phyloP scores from a whole-genome alignment of 768 basidiomycete genomes.

The Boletus coccyginus region DNA sequence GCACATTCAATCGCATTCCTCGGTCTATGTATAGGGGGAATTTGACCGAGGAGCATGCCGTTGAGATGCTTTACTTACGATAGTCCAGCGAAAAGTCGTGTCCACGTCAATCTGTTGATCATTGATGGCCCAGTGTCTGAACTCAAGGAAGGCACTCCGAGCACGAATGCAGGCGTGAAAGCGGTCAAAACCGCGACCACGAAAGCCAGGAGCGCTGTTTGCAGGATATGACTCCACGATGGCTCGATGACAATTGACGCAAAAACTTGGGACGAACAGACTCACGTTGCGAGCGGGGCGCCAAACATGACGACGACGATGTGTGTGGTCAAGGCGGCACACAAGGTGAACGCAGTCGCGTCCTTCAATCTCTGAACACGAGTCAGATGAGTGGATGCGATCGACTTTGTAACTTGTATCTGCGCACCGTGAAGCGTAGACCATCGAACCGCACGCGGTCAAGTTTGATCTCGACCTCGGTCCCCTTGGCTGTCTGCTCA shows the following conservation, averaged over 20 bases:
- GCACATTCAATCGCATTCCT: constrained; percentile 72
- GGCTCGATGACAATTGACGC: neutral
- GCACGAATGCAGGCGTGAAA: constrained; percentile 66
- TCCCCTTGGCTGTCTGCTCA: constrained; percentile 38
- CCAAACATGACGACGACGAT: constrained; percentile 64
- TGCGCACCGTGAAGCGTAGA: constrained; percentile 37
- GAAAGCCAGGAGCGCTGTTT: constrained; percentile 68
- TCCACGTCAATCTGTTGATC: constrained; percentile 64
- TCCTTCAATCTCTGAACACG: constrained; percentile 44
- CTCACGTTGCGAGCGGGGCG: constrained; percentile 62
- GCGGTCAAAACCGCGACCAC: constrained; percentile 64
- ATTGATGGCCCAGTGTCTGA: constrained; percentile 40
- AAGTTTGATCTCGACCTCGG: constrained; percentile 42
- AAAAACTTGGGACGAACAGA: neutral
- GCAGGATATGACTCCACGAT: constrained; percentile 43
- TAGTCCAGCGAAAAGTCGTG: constrained; percentile 77
- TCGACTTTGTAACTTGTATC: constrained; percentile 17
- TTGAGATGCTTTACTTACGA: constrained; percentile 51
- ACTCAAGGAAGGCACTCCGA: constrained; percentile 57
- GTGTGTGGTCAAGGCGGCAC: constrained; percentile 47
- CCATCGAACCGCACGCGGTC: constrained; percentile 40
- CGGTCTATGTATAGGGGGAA: constrained; percentile 33
- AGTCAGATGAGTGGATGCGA: neutral
- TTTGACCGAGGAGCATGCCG: neutral
- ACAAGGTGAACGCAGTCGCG: constrained; percentile 53